These are phyloP conservation scores for Penicillium olsonii DNA, from an alignment of 2,329 filamentous ascomycete genomes.

Conservation along the genomic window DNA sequence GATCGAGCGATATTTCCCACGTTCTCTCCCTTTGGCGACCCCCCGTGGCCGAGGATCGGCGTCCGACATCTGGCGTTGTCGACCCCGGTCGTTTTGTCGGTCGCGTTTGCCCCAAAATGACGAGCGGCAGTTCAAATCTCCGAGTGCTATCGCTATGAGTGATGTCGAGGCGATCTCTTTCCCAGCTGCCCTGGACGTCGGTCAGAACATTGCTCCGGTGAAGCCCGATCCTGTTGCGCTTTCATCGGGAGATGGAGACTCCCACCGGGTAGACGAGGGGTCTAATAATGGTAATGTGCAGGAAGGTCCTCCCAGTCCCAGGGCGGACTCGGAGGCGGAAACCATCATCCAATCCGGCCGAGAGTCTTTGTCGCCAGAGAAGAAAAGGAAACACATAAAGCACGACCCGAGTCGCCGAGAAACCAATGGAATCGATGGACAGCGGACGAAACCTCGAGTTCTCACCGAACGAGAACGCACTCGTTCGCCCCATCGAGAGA, in stretches of 20 bases:
- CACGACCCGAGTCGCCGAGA: conserved; percentile 37
- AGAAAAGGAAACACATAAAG: conserved; percentile 45
- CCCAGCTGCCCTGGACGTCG: conserved; percentile 40
- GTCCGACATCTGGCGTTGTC: conserved; percentile 36
- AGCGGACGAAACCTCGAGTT: conserved; percentile 33
- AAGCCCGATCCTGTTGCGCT: conserved; percentile 33
- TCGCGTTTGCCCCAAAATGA: conserved; percentile 46
- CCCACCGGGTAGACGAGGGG: conserved; percentile 21
- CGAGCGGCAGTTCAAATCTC: conserved; percentile 41
- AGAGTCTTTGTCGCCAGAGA: conserved; percentile 48
- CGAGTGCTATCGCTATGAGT: conserved; percentile 50
- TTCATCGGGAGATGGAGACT: conserved; percentile 23
- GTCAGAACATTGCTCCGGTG: conserved; percentile 32
- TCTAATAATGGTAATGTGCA: conserved; percentile 29
- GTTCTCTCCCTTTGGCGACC: conserved; percentile 12
- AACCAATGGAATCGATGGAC: conserved; percentile 26
- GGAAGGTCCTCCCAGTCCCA: conserved; percentile 38
- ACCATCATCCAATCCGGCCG: conserved; percentile 52
- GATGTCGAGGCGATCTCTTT: conserved; percentile 46
- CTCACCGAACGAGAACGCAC: conserved; percentile 26
- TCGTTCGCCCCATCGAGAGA: conserved; percentile 28
- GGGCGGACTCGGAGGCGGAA: conserved; percentile 51
- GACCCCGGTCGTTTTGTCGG: conserved; percentile 32
- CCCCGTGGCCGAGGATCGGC: conserved; percentile 33
- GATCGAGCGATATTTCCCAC: conserved; percentile 11